These are phyloP conservation scores for Ceratonia siliqua DNA, from an alignment of 306 rosid genomes.

Conservation along the genomic window DNA sequence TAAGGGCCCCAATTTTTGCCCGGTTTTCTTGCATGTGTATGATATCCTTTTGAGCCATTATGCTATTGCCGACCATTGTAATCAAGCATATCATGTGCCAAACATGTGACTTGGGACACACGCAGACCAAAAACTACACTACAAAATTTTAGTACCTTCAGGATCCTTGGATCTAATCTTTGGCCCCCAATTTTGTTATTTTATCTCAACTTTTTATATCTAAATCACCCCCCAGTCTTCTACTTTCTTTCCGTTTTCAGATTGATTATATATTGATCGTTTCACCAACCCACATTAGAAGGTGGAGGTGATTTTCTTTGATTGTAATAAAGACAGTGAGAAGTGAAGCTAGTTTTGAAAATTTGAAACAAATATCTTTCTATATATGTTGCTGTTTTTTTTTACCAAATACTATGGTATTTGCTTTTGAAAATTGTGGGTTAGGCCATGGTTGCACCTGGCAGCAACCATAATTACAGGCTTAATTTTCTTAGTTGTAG, in stretches of 20 bases:
- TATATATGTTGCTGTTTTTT: not conserved
- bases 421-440: conserved; percentile 8
- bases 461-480: conserved; percentile 2
- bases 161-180: conserved; percentile 35
- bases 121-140: conserved; percentile 37
- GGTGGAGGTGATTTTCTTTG: conserved; percentile 25
- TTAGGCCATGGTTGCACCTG: conserved; percentile 5
- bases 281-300: conserved; percentile 22
- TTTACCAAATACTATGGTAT: not conserved
- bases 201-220: conserved; percentile 1
- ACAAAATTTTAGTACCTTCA: conserved; percentile 34
- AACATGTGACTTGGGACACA: conserved; percentile 38
- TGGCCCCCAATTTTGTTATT: conserved; percentile 35
- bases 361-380: conserved; percentile 2
- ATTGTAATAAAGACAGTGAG: conserved; percentile 14
- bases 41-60: conserved; percentile 25
- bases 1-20: conserved; percentile 35
- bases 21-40: conserved; percentile 28
- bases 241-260: not conserved
- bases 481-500: not conserved
- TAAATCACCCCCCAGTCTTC: not conserved
- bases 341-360: not conserved
- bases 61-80: conserved; percentile 4
- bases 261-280: not conserved
- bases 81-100: conserved; percentile 41